phyloP scores from a whole-genome alignment of 495 filamentous ascomycete genomes.

The Aspergillus egyptiacus region DNA sequence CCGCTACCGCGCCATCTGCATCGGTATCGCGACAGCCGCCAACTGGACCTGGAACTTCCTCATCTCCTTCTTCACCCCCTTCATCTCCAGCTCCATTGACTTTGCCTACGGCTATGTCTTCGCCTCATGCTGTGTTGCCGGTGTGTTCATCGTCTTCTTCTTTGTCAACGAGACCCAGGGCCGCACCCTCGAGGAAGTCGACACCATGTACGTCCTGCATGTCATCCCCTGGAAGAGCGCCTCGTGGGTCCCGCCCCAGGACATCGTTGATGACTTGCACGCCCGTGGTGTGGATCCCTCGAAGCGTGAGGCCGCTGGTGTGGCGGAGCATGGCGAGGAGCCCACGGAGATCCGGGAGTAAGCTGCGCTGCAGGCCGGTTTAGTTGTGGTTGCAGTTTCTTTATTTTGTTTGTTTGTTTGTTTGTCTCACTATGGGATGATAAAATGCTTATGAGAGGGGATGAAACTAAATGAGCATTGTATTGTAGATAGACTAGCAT shows the following conservation, averaged over 20 bases:
- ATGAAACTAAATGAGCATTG: no score
- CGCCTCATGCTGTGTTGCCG: constrained; percentile 61
- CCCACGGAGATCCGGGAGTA: constrained; percentile 19
- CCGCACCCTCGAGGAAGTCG: constrained; percentile 69
- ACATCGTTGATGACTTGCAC: constrained; percentile 32
- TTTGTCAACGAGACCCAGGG: constrained; percentile 69
- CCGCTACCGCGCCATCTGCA: constrained; percentile 66
- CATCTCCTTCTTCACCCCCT: constrained; percentile 78
- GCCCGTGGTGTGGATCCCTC: constrained; percentile 8
- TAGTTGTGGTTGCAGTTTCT: no score
- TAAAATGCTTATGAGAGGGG: no score
- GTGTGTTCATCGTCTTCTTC: constrained; percentile 64
- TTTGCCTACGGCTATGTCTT: constrained; percentile 80
- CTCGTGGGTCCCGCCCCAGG: constrained; percentile 52
- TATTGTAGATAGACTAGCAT: no score
- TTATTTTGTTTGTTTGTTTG: no score
- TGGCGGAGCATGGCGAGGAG: constrained; percentile 14
- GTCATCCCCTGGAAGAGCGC: constrained; percentile 62
- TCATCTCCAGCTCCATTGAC: constrained; percentile 61
- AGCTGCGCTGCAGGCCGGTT: background rate
- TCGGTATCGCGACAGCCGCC: constrained; percentile 69
- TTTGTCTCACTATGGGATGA: no score
- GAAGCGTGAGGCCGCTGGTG: constrained; percentile 8
- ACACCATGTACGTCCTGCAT: constrained; percentile 74
- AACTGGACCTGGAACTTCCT: constrained; percentile 94